phyloP scores from a whole-genome alignment of 306 rosid species.

The Urtica urens region DNA sequence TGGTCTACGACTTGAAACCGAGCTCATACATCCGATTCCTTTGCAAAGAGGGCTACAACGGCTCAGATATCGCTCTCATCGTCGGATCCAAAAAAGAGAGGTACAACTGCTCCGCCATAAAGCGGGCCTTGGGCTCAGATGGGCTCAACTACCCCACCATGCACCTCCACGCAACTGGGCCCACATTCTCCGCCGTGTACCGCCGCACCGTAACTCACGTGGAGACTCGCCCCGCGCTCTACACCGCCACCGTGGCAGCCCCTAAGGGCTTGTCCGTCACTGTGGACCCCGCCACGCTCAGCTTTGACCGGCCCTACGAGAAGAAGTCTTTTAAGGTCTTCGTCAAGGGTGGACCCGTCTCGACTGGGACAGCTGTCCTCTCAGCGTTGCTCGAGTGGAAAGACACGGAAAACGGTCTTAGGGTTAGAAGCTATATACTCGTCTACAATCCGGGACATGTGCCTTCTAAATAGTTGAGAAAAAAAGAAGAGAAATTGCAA shows the following conservation, averaged over 20 bases:
- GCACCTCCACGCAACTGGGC: slow-evolving; percentile 23
- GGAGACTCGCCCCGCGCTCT: slow-evolving; percentile 35
- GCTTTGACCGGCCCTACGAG: slow-evolving; percentile 25
- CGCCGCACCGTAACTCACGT: slow-evolving; percentile 50
- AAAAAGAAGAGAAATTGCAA: no score
- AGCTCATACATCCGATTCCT: slow-evolving; percentile 44
- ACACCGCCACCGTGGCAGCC: slow-evolving; percentile 43
- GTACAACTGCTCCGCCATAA: slow-evolving; percentile 27
- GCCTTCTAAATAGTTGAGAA: no score
- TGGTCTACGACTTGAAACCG: slow-evolving; percentile 37
- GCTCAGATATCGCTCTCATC: slow-evolving; percentile 28
- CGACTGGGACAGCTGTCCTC: neutral
- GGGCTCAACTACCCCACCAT: slow-evolving; percentile 84
- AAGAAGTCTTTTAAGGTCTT: slow-evolving; percentile 41
- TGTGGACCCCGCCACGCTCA: slow-evolving; percentile 41
- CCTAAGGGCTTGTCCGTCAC: slow-evolving; percentile 37
- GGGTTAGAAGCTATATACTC: slow-evolving; percentile 45
- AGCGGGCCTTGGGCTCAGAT: slow-evolving; percentile 36
- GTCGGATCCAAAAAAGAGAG: slow-evolving; percentile 22
- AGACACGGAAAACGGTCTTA: slow-evolving; percentile 35
- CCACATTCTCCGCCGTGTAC: slow-evolving; percentile 37
- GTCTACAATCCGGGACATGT: slow-evolving; percentile 16
- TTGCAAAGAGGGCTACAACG: slow-evolving; percentile 43
- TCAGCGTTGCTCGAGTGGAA: slow-evolving; percentile 53
- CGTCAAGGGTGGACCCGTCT: slow-evolving; percentile 33